Conservation (phyloP, 805 yeast species). For the Saccharomyces eubayanus region DNA sequence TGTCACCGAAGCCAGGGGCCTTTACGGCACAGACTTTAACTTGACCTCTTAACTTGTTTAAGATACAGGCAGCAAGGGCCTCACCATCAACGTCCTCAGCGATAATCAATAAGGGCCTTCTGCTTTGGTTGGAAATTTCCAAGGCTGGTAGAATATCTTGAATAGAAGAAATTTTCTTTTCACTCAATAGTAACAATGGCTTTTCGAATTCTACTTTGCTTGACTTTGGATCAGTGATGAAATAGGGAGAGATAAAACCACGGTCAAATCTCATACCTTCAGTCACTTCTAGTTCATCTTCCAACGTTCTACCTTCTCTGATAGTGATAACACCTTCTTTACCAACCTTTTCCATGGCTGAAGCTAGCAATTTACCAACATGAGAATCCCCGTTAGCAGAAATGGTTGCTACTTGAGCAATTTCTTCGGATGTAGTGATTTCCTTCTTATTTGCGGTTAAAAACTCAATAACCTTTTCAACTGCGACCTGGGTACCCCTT, state of each 20-base stretch:
- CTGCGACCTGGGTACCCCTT: constrained; percentile 96
- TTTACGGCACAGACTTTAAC: constrained; percentile 95
- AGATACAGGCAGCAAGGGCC: constrained; percentile 94
- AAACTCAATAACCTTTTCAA: constrained; percentile 80
- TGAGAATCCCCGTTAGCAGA: constrained; percentile 94
- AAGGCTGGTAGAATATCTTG: constrained; percentile 89
- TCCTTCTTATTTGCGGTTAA: constrained; percentile 82
- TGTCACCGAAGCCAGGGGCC: constrained; percentile 99
- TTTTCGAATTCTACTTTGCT: constrained; percentile 94
- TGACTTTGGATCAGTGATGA: constrained; percentile 83
- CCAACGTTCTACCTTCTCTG: constrained; percentile 93
- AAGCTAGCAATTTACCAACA: constrained; percentile 83
- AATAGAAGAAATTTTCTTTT: constrained; percentile 85
- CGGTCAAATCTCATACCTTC: constrained; percentile 99
- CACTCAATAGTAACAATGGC: constrained; percentile 80
- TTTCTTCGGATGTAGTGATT: constrained; percentile 87
- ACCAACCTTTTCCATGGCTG: constrained; percentile 98
- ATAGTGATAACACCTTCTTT: constrained; percentile 98
- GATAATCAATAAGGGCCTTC: constrained; percentile 86
- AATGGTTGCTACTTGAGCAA: constrained; percentile 96
- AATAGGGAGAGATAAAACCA: constrained; percentile 94
- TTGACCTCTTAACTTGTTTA: constrained; percentile 96
- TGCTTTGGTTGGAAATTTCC: constrained; percentile 83
- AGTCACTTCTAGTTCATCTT: constrained; percentile 91
- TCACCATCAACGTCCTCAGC: constrained; percentile 98